Evolutionary conservation across 495 filamentous ascomycete species (phyloP).

Genomic region (Lasiosphaeria hispida): DNA sequence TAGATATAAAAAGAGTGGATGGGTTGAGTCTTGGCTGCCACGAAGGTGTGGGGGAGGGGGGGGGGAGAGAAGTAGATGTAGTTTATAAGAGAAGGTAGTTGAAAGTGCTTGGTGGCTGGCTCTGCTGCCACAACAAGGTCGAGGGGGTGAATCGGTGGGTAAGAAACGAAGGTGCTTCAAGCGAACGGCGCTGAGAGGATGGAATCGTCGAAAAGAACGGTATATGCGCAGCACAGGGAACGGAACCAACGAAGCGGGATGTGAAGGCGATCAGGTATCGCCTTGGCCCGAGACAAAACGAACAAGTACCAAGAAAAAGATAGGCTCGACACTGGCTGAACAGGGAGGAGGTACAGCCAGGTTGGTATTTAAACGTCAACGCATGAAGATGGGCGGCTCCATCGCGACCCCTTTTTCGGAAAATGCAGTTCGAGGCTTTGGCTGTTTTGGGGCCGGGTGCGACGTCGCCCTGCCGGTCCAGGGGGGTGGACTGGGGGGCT

Average conservation of each 20-base stretch:
- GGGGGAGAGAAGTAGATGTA: neutral
- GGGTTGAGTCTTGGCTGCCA: neutral
- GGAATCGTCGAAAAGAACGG: constrained; percentile 14
- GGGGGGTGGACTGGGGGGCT: neutral
- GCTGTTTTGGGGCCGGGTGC: constrained; percentile 19
- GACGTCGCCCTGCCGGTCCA: constrained; percentile 9
- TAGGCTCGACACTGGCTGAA: constrained; percentile 14
- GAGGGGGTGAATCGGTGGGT: neutral
- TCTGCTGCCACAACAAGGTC: neutral
- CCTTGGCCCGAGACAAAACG: constrained; percentile 9
- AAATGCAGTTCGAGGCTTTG: constrained; percentile 20
- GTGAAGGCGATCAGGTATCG: constrained; percentile 4
- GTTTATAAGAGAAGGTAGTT: constrained; percentile 9
- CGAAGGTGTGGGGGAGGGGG: neutral
- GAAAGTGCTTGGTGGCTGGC: neutral
- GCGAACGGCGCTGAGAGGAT: constrained; percentile 8
- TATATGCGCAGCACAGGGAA: constrained; percentile 28
- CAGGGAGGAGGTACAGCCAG: constrained; percentile 19
- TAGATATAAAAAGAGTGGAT: constrained; percentile 10
- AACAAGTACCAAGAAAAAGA: constrained; percentile 11
- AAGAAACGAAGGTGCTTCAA: constrained; percentile 10
- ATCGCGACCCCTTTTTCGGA: constrained; percentile 17
- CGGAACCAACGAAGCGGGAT: constrained; percentile 11
- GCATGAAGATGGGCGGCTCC: constrained; percentile 24
- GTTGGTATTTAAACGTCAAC: constrained; percentile 26